phyloP scores from a whole-genome alignment of 345 rosid genomes.

The Gossypium anomalum region DNA sequence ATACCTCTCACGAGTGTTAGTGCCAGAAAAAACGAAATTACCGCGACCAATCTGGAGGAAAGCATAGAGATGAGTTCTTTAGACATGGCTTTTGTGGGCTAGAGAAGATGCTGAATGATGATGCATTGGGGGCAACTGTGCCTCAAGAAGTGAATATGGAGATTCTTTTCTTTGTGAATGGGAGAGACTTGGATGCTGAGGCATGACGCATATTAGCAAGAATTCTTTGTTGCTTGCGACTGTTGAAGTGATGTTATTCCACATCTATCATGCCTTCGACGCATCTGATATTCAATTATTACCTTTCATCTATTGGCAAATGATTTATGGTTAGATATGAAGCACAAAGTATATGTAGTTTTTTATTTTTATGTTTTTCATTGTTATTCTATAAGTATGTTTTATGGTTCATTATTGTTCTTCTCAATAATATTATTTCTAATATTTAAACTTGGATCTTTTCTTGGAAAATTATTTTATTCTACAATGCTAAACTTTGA shows the following conservation, averaged over 20 bases:
- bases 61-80: background rate
- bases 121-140: slow-evolving; percentile 16
- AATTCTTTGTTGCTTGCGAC: slow-evolving; percentile 10
- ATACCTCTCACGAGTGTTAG: slow-evolving; percentile 24
- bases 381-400: too few relatives aligned
- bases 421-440: too few relatives aligned
- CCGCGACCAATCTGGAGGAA: slow-evolving; percentile 9
- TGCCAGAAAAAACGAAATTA: slow-evolving; percentile 12
- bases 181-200: slow-evolving; percentile 18
- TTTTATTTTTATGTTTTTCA: too few relatives aligned
- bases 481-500: too few relatives aligned
- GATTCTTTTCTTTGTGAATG: slow-evolving; percentile 60
- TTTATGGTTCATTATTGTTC: too few relatives aligned
- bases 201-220: background rate
- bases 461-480: too few relatives aligned
- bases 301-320: background rate
- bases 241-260: slow-evolving; percentile 17
- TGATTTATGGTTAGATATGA: too few relatives aligned
- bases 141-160: slow-evolving; percentile 23
- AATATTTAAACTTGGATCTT: too few relatives aligned
- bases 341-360: too few relatives aligned
- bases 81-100: slow-evolving; percentile 6
- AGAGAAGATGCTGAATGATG: slow-evolving; percentile 8
- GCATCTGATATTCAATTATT: background rate
- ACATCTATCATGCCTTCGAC: background rate